A percentile compares a stretch with the other conserved stretches of the same genome.
phyloP scores from a whole-genome alignment of 2,329 filamentous ascomycete genomes.

The Aspergillus pseudoglaucus region DNA sequence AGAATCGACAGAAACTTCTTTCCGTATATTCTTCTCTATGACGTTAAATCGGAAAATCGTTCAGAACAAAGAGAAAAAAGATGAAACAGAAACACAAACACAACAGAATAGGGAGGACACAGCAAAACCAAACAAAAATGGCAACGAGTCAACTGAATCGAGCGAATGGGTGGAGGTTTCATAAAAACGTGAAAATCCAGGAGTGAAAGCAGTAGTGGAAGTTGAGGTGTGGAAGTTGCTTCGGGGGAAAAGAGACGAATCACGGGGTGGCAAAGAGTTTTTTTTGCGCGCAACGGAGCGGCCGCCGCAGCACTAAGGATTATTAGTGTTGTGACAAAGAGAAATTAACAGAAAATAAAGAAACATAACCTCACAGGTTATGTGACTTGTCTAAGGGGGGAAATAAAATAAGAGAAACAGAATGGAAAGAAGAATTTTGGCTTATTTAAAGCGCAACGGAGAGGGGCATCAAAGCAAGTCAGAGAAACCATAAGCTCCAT shows the following conservation, averaged over 20 bases:
- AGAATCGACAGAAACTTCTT: conserved; percentile 6
- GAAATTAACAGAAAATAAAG: background rate
- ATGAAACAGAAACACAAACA: background rate
- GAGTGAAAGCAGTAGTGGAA: background rate
- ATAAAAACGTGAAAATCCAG: no score
- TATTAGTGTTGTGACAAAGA: background rate
- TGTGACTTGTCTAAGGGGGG: background rate
- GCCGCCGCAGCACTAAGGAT: background rate
- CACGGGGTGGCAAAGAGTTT: background rate
- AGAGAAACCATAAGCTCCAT: background rate
- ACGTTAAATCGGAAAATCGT: conserved; percentile 3
- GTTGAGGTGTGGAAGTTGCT: background rate
- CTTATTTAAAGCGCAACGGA: background rate
- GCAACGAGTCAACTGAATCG: background rate
- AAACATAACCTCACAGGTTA: background rate
- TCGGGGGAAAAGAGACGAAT: background rate
- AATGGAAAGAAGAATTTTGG: background rate
- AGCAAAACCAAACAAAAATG: background rate
- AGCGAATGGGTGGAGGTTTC: no score
- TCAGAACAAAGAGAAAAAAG: background rate
- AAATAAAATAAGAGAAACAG: background rate
- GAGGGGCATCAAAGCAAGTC: background rate
- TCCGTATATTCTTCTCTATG: conserved; percentile 8
- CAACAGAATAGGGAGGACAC: background rate
- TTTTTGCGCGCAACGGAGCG: background rate